Base-by-base conservation (phyloP, 768 basidiomycete genomes). In the Plicaturopsis crispa region DNA sequence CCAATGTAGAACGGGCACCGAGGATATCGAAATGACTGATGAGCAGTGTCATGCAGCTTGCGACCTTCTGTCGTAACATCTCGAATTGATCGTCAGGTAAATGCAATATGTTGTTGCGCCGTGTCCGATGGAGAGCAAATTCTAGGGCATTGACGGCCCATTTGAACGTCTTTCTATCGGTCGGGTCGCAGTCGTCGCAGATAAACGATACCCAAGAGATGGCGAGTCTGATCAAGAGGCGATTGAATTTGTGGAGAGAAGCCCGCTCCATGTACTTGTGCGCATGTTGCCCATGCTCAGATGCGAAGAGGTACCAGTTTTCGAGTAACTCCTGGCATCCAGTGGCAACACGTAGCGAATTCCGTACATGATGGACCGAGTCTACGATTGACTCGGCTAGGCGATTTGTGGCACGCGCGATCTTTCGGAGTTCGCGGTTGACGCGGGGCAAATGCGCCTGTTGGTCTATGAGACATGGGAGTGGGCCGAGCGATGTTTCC, bases 141-240 rank as follows among this genome's bases (percentile, higher is more conserved):
- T 96, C 91, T 21, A 99, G 75, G 2, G 96, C 93, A 41, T 84
- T 87, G 38, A 99, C 92, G 6, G 96, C 93, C 93, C 93, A 98
- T 55, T 87, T 84, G 72, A 99, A 99, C 1, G 91, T 98, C 57
- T 83, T 86, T 41, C 90, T 76, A 57, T 98, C 93, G 23, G 88
- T 84, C 6, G 93, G 91, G 49, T 96, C 88, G 63, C 96, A 99
- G 50, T 93, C 89, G 53, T 97, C 92, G 62, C 91, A 96, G 46
- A 98, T 94, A 68, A 99, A 98, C 31, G 91, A 84, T 23, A 98
- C 89, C 94, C 94, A 99, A 10, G 88, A 85, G 49, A 98, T 97
- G 7, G 93, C 90, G 37, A 98, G 74, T 43, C 80, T 83, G 59
- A 93, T 84, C 23, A 97, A 69, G 3, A 84, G 70, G 5, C 84